phyloP scores from a whole-genome alignment of 1,284 basidiomycete species.

The Malassezia furfur region DNA sequence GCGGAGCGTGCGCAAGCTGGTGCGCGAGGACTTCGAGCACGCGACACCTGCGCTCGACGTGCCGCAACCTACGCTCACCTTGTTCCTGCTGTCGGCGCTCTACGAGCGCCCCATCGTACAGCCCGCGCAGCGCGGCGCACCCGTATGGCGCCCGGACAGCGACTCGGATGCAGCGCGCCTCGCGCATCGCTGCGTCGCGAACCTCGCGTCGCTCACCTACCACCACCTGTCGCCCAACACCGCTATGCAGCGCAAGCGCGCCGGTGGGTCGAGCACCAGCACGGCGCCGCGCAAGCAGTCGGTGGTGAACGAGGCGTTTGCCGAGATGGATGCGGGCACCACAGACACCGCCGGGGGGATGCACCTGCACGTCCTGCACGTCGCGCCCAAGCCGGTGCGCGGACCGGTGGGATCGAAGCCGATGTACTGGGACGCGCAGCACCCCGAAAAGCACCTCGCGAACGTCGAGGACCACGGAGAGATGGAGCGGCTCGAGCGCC shows the following conservation, averaged over 20 bases:
- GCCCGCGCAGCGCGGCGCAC: neutral
- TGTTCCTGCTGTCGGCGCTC: conserved; percentile 4
- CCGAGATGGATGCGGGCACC: neutral
- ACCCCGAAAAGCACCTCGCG: conserved; percentile 16
- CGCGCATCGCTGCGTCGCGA: conserved; percentile 23
- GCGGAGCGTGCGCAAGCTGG: conserved; percentile 11
- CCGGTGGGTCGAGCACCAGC: conserved; percentile 3
- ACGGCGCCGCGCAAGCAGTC: conserved; percentile 2
- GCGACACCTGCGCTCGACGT: neutral
- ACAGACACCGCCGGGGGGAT: neutral
- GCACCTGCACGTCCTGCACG: conserved; percentile 2
- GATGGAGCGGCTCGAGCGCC: neutral
- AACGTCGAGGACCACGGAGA: neutral
- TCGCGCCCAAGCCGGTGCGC: conserved; percentile 14
- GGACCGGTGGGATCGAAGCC: conserved; percentile 11
- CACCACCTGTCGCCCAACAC: conserved; percentile 43
- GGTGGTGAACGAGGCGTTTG: neutral
- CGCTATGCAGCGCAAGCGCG: conserved; percentile 26
- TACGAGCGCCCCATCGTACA: conserved; percentile 5
- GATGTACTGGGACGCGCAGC: conserved; percentile 14
- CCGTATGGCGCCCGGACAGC: neutral
- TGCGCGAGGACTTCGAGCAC: conserved; percentile 10
- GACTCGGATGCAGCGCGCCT: conserved; percentile 6
- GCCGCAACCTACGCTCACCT: conserved; percentile 9
- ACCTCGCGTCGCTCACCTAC: conserved; percentile 34